A percentile compares a stretch with the other conserved stretches of the same genome.
phyloP scores from a whole-genome alignment of 805 yeast species.

The Schwanniomyces occidentalis region DNA sequence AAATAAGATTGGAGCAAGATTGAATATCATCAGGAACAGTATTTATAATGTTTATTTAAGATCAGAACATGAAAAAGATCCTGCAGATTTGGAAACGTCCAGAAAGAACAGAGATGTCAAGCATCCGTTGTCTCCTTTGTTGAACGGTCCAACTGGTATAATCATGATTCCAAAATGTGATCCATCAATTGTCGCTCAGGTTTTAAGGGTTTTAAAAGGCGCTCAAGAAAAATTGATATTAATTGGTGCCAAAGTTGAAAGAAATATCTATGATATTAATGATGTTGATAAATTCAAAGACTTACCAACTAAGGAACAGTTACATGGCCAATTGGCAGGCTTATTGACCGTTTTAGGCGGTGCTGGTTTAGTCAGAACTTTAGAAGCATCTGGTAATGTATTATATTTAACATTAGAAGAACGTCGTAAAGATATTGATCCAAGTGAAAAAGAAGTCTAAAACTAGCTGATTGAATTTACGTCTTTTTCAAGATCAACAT shows the following conservation, averaged over 20 bases:
- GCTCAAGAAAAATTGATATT: constrained; percentile 75
- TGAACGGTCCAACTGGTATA: constrained; percentile 85
- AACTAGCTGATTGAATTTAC: too few relatives aligned
- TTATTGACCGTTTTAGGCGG: constrained; percentile 84
- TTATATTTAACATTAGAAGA: constrained; percentile 76
- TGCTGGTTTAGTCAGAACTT: constrained; percentile 81
- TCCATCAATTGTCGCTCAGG: constrained; percentile 64
- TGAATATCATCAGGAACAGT: constrained; percentile 67
- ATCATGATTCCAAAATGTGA: constrained; percentile 67
- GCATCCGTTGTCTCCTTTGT: constrained; percentile 71
- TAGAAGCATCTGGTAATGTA: constrained; percentile 65
- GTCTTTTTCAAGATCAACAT: too few relatives aligned
- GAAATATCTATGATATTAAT: constrained; percentile 49
- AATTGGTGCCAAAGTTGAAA: constrained; percentile 83
- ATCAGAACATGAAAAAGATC: constrained; percentile 68
- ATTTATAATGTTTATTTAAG: constrained; percentile 76
- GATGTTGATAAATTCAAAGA: constrained; percentile 65
- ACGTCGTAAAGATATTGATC: constrained; percentile 34
- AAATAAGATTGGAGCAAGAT: constrained; percentile 61
- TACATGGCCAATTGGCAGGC: constrained; percentile 83
- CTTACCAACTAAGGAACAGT: constrained; percentile 66
- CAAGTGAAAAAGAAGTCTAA: constrained; percentile 15
- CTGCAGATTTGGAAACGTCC: constrained; percentile 61
- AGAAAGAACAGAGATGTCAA: constrained; percentile 39
- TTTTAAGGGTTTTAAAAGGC: constrained; percentile 59